Conservation (phyloP, 441 rosid species). For the Adansonia gregorii region DNA sequence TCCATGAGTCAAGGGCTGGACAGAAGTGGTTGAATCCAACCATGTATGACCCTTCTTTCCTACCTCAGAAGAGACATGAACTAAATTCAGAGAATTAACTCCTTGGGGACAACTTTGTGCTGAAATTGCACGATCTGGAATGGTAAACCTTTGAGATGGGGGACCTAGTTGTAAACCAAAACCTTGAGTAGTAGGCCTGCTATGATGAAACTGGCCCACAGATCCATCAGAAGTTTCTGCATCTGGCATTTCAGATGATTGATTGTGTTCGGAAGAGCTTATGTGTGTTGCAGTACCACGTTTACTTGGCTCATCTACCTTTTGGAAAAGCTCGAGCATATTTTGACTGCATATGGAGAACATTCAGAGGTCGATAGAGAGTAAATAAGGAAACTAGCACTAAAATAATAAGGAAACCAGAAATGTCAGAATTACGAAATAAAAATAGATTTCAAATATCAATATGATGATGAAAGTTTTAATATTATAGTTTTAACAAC, state of each 20-base stretch:
- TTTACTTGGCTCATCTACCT: slow-evolving; percentile 70
- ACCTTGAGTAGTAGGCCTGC: slow-evolving; percentile 65
- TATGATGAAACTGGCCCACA: slow-evolving; percentile 48
- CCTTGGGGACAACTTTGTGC: slow-evolving; percentile 47
- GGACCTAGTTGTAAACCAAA: slow-evolving; percentile 81
- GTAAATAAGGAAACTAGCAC: neutral
- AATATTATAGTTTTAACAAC: slow-evolving; percentile 14
- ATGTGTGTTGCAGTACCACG: slow-evolving; percentile 44
- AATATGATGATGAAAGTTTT: slow-evolving; percentile 1
- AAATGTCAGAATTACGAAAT: neutral
- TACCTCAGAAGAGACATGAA: slow-evolving; percentile 39
- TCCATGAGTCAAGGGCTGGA: slow-evolving; percentile 50
- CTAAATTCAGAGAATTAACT: slow-evolving; percentile 35
- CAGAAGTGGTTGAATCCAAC: slow-evolving; percentile 50
- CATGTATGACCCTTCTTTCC: slow-evolving; percentile 46
- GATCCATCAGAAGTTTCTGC: slow-evolving; percentile 57
- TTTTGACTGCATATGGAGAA: slow-evolving; percentile 55
- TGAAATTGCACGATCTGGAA: slow-evolving; percentile 40
- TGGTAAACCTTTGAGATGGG: slow-evolving; percentile 67
- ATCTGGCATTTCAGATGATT: slow-evolving; percentile 49
- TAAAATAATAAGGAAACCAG: neutral
- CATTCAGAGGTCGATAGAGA: slow-evolving; percentile 4
- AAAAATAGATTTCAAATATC: slow-evolving; percentile 20
- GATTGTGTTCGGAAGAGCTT: slow-evolving; percentile 51
- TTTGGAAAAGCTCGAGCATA: slow-evolving; percentile 84